A percentile compares a stretch with the other conserved stretches of the same genome.
These are phyloP conservation scores for Colletotrichum tropicale DNA, from an alignment of 2,329 filamentous ascomycete genomes.

Conservation along the genomic window DNA sequence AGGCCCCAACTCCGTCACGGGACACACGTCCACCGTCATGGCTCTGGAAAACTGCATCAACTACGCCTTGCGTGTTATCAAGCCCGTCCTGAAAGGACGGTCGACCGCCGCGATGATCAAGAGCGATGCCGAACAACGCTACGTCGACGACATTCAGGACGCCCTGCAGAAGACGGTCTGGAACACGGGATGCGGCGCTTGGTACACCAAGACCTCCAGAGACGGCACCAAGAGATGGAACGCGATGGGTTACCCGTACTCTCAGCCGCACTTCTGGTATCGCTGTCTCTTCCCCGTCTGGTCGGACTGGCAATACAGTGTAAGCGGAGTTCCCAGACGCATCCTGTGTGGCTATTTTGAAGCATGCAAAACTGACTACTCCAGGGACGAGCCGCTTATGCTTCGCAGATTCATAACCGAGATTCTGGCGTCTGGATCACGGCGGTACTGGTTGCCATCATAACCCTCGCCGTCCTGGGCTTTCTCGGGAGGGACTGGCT, in stretches of 20 bases:
- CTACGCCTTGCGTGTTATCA: slow-evolving; percentile 63
- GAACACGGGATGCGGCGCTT: slow-evolving; percentile 34
- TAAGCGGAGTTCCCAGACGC: slow-evolving; percentile 24
- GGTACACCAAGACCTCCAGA: slow-evolving; percentile 34
- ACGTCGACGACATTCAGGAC: slow-evolving; percentile 34
- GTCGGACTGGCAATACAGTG: slow-evolving; percentile 35
- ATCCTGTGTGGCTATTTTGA: background rate
- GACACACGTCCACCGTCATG: slow-evolving; percentile 65
- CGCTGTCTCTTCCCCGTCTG: slow-evolving; percentile 37
- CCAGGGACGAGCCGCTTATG: background rate
- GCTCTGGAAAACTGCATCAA: slow-evolving; percentile 66
- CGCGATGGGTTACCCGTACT: slow-evolving; percentile 37
- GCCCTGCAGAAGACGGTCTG: slow-evolving; percentile 35
- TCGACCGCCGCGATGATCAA: slow-evolving; percentile 33
- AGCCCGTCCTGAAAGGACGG: slow-evolving; percentile 42
- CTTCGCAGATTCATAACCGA: background rate
- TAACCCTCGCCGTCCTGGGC: background rate
- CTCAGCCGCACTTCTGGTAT: slow-evolving; percentile 39
- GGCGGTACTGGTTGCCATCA: background rate
- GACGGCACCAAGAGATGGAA: slow-evolving; percentile 33
- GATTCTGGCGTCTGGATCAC: background rate
- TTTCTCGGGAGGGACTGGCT: background rate
- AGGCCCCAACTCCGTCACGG: slow-evolving; percentile 64
- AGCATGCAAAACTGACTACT: background rate
- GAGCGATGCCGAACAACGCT: slow-evolving; percentile 36